Evolutionary conservation across 2,329 filamentous ascomycete species (phyloP), one percentile per base, ranked within the genome.

Genomic region (Colletotrichum plurivorum): DNA sequence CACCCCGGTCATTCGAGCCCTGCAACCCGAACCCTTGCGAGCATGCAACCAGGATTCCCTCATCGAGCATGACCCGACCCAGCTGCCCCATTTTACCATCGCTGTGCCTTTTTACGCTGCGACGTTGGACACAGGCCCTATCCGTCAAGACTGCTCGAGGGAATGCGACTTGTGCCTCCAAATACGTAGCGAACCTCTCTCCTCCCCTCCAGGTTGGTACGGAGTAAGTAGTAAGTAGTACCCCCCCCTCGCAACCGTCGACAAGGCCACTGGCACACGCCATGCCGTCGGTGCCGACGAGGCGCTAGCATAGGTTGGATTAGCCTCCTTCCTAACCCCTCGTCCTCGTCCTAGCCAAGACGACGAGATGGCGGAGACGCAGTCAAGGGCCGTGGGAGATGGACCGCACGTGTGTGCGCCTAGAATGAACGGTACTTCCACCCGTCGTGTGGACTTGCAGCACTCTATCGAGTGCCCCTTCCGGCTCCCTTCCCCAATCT

Each of bases 391-490:
- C 55, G 51, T 52, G 63, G 55, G 57, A 61, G 54, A 56, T 52
- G 59, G 52, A 63, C 63, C 68, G 60, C 70, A 71, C 70, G 63
- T 71, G 67, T 65, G 68, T 67, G 70, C 55, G 70, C 70, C 67
- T 71, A 71, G 70, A 71, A 63, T 63, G 70, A 69, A 69, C 68
- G 68, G 68, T 71, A 71, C 70, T 71, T 71, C 63, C 25, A 68
- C 67, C 67, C 70, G 67, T 64, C 70, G 36, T 61, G 31, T 61
- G 57, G 63, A 67, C 67, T 63, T 61, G 67, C 67, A 70, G 70
- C 59, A 70, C 57, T 71, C 68, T 71, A 71, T 71, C 63, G 68
- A 25, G 70, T 71, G 68, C 70, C 64, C 68, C 70, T 71, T 71
- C 70, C 70, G 68, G 63, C 55, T 71, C 54, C 66, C 69, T 67